Evolutionary conservation across 2,329 filamentous ascomycete genomes (phyloP).

Genomic region (Microsporum audouinii): DNA sequence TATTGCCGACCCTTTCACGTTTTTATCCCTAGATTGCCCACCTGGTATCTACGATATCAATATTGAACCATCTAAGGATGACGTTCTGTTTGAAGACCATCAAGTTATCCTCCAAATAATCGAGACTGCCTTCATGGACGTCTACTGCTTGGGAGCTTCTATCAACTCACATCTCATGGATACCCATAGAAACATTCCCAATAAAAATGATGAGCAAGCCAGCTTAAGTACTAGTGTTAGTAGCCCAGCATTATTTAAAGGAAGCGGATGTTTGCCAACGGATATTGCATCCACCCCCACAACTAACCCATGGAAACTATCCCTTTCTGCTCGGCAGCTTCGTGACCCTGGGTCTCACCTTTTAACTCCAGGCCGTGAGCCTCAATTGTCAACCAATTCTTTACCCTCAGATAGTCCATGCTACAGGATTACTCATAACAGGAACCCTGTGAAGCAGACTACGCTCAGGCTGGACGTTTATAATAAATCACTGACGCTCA

Average conservation of each 20-base stretch:
- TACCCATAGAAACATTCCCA: not conserved
- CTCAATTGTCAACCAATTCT: not conserved
- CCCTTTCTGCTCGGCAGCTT: constrained; percentile 12
- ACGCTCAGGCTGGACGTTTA: not conserved
- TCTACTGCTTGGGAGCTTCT: constrained; percentile 23
- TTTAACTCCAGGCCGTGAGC: constrained; percentile 12
- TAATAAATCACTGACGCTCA: not conserved
- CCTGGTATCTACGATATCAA: constrained; percentile 49
- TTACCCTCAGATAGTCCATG: not conserved
- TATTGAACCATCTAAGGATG: constrained; percentile 52
- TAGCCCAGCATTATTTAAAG: not conserved
- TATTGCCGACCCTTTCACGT: constrained; percentile 45
- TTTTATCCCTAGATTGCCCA: constrained; percentile 44
- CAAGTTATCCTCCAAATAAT: constrained; percentile 33
- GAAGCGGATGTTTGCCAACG: not conserved
- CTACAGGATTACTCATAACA: not conserved
- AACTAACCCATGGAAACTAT: constrained; percentile 29
- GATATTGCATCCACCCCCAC: not conserved
- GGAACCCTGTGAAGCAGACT: not conserved
- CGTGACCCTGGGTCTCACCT: constrained; percentile 12
- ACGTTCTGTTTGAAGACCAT: constrained; percentile 46
- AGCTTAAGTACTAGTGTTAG: not conserved
- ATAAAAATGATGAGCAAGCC: not conserved
- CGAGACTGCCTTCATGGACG: constrained; percentile 34
- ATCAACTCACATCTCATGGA: not conserved